Base-by-base conservation (phyloP, 495 filamentous ascomycete species). In the Barbatosphaeria neglecta region DNA sequence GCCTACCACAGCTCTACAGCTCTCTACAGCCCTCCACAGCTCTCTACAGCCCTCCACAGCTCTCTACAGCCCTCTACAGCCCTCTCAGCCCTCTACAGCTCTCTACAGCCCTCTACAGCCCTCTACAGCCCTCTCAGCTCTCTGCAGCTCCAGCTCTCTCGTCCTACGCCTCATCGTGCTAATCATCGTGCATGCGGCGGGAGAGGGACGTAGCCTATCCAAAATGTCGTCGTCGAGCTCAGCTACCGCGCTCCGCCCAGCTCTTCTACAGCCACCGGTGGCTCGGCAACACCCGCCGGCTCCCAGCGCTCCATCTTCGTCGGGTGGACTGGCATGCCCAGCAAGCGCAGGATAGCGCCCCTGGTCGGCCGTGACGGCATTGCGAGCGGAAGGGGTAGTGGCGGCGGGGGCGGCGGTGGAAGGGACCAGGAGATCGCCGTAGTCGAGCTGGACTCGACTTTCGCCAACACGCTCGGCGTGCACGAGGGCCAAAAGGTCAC, bases 251-350 rank as follows among this genome's bases (percentile, higher is more conserved):
- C 70, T 15, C 64, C 66, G n/a, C n/a, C n/a, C n/a, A n/a, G n/a
- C 25, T 40, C 56, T 31, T 46, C 61, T 6, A 50, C 57, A 44
- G 54, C 68, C 45, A 37, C 60, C 47, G 68, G 67, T 43, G 51
- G 51, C 17, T 41, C 50, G 63, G 60, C 51, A 25, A 28, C 49
- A 10, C 33, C 56, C 17, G 25, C 58, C 13, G 55, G 71, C 41
- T 62, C 69, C 22, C 75, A 75, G 58, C 83, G 73, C 52, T 89
- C 86, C 44, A 75, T 89, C 52, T 94, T 81, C 52, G 69, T 92
- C 39, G 92, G 92, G 55, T 98, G 93, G 93, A 94, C 92, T 16
- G 92, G 92, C 49, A 92, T 97, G 86, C 81, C 84, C 51, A 95
- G 88, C 73, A 89, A 87, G 73, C 73, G 83, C 51, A 85, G 80